A percentile compares a stretch with the other conserved stretches of the same genome.
These are phyloP conservation scores for Oenanthe javanica DNA, from an alignment of 140 eudicot genomes.

Conservation along the genomic window DNA sequence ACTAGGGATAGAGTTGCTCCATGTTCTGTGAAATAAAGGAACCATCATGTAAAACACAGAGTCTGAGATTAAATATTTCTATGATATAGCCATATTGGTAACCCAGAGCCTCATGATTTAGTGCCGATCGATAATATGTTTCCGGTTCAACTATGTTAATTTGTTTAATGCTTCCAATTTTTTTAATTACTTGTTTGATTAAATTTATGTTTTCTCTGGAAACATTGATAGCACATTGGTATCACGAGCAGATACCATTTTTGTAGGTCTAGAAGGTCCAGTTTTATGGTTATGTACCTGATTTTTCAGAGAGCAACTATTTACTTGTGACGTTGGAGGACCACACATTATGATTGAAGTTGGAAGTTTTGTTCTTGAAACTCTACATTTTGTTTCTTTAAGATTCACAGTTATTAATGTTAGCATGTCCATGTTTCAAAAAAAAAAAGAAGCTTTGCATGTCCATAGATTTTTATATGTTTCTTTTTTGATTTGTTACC, in stretches of 20 bases:
- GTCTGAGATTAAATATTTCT: no score
- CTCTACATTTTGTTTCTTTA: neutral
- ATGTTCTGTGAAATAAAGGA: neutral
- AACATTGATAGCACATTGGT: neutral
- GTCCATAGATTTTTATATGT: no score
- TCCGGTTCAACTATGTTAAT: neutral
- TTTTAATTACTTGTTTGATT: neutral
- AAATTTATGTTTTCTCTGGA: no score
- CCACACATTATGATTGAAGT: neutral
- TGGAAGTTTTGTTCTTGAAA: neutral
- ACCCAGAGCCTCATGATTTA: no score
- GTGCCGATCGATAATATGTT: neutral
- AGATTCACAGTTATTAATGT: no score
- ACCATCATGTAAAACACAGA: no score
- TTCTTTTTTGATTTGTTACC: no score
- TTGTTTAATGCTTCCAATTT: neutral
- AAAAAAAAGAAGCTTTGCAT: no score
- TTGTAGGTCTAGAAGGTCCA: neutral
- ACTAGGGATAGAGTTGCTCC: no score
- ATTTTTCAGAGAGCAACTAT: neutral
- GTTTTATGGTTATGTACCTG: neutral
- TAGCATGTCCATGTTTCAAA: no score
- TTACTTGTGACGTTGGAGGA: neutral
- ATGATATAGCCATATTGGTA: no score
- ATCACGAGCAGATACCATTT: neutral